phyloP scores from a whole-genome alignment of 495 filamentous ascomycete species.

The Pseudoneurospora amorphoporcata region DNA sequence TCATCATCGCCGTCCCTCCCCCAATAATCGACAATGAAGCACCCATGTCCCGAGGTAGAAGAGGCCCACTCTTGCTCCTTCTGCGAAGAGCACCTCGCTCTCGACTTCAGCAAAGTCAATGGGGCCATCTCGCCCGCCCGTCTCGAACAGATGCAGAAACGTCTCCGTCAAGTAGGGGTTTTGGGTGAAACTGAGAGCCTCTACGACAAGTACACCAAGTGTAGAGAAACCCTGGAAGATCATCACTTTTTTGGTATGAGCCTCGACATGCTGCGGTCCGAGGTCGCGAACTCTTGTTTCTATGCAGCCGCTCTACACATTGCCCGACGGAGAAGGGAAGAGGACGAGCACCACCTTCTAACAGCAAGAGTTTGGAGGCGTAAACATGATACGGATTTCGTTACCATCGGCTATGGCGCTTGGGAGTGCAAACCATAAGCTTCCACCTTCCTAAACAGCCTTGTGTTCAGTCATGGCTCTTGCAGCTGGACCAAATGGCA shows the following conservation, averaged over 20 bases:
- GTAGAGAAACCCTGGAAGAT: not conserved
- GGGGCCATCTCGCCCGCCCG: not conserved
- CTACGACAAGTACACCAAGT: not conserved
- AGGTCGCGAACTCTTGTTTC: not conserved
- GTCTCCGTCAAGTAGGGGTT: not conserved
- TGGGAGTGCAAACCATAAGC: not conserved
- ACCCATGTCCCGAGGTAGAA: not conserved
- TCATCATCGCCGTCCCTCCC: no score
- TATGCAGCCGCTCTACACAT: no score
- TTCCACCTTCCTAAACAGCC: no score
- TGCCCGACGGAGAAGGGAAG: not conserved
- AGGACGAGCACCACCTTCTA: not conserved
- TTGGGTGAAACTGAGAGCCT: not conserved
- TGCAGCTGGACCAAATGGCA: no score
- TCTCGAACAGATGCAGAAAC: not conserved
- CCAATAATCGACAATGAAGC: not conserved
- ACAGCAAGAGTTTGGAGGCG: not conserved
- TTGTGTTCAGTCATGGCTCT: no score
- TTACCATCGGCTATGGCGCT: not conserved
- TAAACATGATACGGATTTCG: not conserved
- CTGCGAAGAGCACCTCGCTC: not conserved
- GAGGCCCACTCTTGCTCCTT: not conserved
- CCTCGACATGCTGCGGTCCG: not conserved
- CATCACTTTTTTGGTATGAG: not conserved
- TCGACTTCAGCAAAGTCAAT: not conserved